Conservation (phyloP, 106 monocot species). For the Acorus gramineus region DNA sequence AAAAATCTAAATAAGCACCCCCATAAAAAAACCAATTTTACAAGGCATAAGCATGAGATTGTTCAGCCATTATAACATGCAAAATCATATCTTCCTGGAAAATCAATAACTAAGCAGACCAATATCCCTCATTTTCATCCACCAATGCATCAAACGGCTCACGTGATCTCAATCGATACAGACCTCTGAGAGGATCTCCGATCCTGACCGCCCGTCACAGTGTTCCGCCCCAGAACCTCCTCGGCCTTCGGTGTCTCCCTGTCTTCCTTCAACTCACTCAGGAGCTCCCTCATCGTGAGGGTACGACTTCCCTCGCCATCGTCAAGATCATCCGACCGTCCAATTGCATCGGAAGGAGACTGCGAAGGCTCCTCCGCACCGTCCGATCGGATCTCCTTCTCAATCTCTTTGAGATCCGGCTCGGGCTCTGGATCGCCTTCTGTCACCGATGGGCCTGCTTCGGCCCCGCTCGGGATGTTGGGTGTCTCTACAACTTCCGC, state of each 20-base stretch:
- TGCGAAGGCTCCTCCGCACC: not conserved
- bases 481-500: not conserved
- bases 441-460: not conserved
- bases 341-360: not conserved
- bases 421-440: not conserved
- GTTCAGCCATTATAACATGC: no score
- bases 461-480: not conserved
- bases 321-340: not conserved
- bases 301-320: conserved; percentile 24
- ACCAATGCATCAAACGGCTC: no score
- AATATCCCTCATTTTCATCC: no score
- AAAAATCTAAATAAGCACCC: no score
- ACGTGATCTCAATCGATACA: no score
- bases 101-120: no score
- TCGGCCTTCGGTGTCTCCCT: conserved; percentile 11
- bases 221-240: conserved; percentile 10
- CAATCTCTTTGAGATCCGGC: not conserved
- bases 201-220: conserved; percentile 4
- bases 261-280: conserved; percentile 61
- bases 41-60: no score
- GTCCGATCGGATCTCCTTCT: no score
- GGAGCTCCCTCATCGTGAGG: conserved; percentile 76
- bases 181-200: not conserved
- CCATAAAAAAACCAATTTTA: no score
- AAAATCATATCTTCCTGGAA: no score